Conservation (phyloP, 1,139 yeast genomes). For the Nakaseomyces kungkrabaensis region DNA sequence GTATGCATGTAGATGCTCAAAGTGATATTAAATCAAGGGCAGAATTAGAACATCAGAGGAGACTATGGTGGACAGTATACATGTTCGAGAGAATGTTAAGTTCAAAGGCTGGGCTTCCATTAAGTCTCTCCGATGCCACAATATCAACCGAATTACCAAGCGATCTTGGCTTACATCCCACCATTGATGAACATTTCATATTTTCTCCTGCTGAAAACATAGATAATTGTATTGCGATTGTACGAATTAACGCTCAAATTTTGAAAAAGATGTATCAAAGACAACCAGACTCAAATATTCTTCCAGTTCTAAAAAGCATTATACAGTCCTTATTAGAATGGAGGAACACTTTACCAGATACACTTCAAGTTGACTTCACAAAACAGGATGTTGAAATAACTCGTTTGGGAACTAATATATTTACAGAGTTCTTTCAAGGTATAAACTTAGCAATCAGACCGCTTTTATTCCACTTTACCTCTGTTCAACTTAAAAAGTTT, state of each 20-base stretch:
- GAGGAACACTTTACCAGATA: slow-evolving; percentile 57
- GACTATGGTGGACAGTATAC: slow-evolving; percentile 89
- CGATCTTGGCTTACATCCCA: slow-evolving; percentile 47
- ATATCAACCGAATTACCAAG: slow-evolving; percentile 68
- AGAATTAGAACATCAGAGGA: slow-evolving; percentile 68
- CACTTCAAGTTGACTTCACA: slow-evolving; percentile 55
- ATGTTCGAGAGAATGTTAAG: slow-evolving; percentile 82
- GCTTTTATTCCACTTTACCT: slow-evolving; percentile 66
- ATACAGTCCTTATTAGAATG: slow-evolving; percentile 63
- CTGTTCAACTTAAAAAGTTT: slow-evolving; percentile 50
- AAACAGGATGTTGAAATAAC: slow-evolving; percentile 44
- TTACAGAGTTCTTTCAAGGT: slow-evolving; percentile 83
- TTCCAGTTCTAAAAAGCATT: slow-evolving; percentile 63
- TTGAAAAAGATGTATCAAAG: slow-evolving; percentile 64
- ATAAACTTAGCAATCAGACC: slow-evolving; percentile 78
- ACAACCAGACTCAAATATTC: slow-evolving; percentile 62
- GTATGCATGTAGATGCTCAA: slow-evolving; percentile 79
- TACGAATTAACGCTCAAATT: slow-evolving; percentile 70
- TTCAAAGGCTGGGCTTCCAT: slow-evolving; percentile 76
- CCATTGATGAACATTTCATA: slow-evolving; percentile 53
- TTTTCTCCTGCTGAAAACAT: slow-evolving; percentile 77
- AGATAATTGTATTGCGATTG: slow-evolving; percentile 68
- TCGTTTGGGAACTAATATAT: slow-evolving; percentile 62
- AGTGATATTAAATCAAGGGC: slow-evolving; percentile 51
- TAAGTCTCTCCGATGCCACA: slow-evolving; percentile 69